These are phyloP conservation scores for Peribolospora kevripleyi DNA, from an alignment of 768 basidiomycete genomes.

Conservation along the genomic window DNA sequence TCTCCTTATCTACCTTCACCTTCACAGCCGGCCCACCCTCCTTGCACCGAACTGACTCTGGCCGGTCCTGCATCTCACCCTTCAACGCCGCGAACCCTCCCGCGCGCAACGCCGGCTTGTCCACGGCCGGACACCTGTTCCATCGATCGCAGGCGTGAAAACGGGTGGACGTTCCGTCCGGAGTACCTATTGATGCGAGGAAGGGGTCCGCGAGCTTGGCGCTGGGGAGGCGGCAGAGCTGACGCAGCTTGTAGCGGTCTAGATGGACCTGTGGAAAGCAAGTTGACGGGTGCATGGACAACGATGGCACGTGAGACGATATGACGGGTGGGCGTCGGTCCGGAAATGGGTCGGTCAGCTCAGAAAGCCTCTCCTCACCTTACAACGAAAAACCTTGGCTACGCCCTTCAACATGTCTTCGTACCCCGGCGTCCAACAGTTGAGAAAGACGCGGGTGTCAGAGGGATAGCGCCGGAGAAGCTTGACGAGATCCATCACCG, in stretches of 20 bases:
- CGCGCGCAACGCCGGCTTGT: no score
- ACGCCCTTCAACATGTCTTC: constrained; percentile 68
- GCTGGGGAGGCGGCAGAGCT: constrained; percentile 9
- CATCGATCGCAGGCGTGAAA: constrained; percentile 89
- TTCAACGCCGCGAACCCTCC: no score
- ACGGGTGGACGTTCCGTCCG: constrained; percentile 31
- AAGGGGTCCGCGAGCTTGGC: constrained; percentile 33
- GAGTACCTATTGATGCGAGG: constrained; percentile 35
- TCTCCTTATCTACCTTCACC: no score
- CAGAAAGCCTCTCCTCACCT: constrained; percentile 23
- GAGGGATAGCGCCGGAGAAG: constrained; percentile 45
- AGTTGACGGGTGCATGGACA: no score
- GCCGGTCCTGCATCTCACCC: no score
- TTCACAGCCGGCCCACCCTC: no score
- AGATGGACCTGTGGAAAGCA: constrained; percentile 42
- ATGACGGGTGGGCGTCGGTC: not conserved
- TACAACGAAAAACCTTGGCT: constrained; percentile 36
- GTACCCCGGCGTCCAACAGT: constrained; percentile 90
- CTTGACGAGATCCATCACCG: constrained; percentile 38
- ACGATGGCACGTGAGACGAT: not conserved
- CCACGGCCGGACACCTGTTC: constrained; percentile 30
- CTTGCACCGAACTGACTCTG: no score
- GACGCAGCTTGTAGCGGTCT: constrained; percentile 60
- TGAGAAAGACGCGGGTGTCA: constrained; percentile 58
- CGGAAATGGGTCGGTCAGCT: not conserved